Base-by-base conservation (phyloP, 2,329 filamentous ascomycete genomes). In the Epichloe elymi region DNA sequence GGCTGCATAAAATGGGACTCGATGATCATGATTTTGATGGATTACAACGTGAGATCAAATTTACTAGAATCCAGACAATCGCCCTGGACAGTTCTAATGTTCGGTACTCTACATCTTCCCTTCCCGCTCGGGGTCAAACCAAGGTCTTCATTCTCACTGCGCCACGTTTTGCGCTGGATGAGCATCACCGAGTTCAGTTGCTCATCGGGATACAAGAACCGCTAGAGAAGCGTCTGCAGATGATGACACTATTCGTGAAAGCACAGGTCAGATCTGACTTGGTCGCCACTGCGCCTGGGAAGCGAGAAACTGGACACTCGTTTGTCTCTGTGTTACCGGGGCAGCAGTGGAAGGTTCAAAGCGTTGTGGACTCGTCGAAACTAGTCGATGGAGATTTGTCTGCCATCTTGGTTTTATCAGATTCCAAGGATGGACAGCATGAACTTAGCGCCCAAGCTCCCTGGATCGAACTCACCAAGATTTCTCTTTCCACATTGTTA, bases 401-500 rank as follows among this genome's bases (percentile, higher is more conserved):
- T 35, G 80, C 82, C 56, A 83, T 90, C 48, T 68, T 89, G 3
- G 80, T 86, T 26, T 68, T 91, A 14, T 85, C 82, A 3, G 78
- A 83, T 57, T 78, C 80, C 23, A 74, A 75, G 48, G 72, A 80
- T 56, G 83, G 83, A 1, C 74, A 76, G 33, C 76, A 79, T 45
- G 80, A 85, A 59, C 66, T 91, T 15, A 86, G 82, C 56, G 69
- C 87, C 10, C 85, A 89, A 64, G 84, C 84, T 5, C 85, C 85
- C 0, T 90, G 86, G 86, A 82, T 83, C 52, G 76, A 77, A 49
- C 72, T 85, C 12, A 79, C 82, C n/a, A 80, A 80, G 42, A 68
- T 89, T n/a, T 70, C 75, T 0, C 66, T 88, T 2, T 82, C 85
- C 2, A 58, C 74, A 30, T 68, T 88, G 19, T 74, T 74, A 53